These are phyloP conservation scores for Tolypocladium inflatum DNA, from an alignment of 2,329 filamentous ascomycete genomes.

Conservation along the genomic window DNA sequence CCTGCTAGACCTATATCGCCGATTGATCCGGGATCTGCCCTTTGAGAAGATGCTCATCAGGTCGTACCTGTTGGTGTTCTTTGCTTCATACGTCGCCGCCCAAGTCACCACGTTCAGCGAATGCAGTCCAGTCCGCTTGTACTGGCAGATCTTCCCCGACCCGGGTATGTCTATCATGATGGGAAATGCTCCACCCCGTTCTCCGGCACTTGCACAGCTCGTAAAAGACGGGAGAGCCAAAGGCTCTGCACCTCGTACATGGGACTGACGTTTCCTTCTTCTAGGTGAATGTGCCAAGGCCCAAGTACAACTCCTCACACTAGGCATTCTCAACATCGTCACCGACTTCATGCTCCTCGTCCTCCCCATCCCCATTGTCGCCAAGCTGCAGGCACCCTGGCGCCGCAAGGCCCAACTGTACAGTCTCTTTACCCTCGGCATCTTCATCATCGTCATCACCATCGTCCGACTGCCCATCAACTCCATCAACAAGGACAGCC, in stretches of 20 bases:
- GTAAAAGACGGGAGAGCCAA: too few relatives aligned
- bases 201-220: too few relatives aligned
- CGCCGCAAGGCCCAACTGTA: conserved; percentile 20
- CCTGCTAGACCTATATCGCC: conserved; percentile 15
- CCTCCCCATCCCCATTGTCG: conserved; percentile 15
- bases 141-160: conserved; percentile 43
- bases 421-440: conserved; percentile 25
- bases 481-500: conserved; percentile 20
- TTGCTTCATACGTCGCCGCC: conserved; percentile 18
- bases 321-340: conserved; percentile 22
- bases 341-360: conserved; percentile 19
- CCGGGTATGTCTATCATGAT: conserved; percentile 15
- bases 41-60: conserved; percentile 14
- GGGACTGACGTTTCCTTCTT: background rate
- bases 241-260: background rate
- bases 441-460: conserved; percentile 29
- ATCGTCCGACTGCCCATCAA: conserved; percentile 28
- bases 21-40: conserved; percentile 11
- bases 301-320: conserved; percentile 20
- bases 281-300: conserved; percentile 17
- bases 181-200: too few relatives aligned
- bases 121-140: conserved; percentile 38
- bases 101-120: conserved; percentile 23
- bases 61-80: conserved; percentile 16
- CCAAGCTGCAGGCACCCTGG: conserved; percentile 16